A percentile compares a stretch with the other conserved stretches of the same genome.
Conservation (phyloP, 331 rosid genomes). For the Rosa hybrid region DNA sequence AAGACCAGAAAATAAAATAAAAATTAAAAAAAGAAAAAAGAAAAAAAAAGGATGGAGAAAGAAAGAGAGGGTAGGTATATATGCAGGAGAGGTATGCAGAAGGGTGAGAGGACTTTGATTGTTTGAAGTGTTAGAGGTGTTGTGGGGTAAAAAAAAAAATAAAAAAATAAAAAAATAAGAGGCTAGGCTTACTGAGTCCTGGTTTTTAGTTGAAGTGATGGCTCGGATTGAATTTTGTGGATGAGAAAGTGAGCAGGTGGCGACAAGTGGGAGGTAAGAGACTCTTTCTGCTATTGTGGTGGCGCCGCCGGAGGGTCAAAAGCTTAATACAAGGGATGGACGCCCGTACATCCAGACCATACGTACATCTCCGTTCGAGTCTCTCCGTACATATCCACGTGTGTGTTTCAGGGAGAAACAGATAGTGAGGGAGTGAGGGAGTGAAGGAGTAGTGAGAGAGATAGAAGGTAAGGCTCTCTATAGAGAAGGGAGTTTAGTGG, state of each 20-base stretch:
- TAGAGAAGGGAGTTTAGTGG: conserved; percentile 28
- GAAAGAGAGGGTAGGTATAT: conserved; percentile 20
- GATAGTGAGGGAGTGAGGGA: conserved; percentile 16
- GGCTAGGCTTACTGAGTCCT: conserved; percentile 44
- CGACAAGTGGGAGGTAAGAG: conserved; percentile 38
- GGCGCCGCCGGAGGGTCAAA: conserved; percentile 71
- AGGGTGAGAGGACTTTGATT: neutral
- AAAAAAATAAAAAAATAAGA: conserved; percentile 32
- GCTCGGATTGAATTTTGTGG: conserved; percentile 47
- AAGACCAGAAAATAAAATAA: neutral
- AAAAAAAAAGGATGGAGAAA: neutral
- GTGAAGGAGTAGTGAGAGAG: too few relatives aligned
- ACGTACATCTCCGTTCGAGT: neutral
- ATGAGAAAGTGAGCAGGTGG: conserved; percentile 42
- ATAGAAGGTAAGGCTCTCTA: conserved; percentile 18
- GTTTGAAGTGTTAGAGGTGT: conserved; percentile 45
- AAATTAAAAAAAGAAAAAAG: neutral
- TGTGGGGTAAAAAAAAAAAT: conserved; percentile 31
- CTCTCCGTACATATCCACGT: neutral
- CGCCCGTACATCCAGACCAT: conserved; percentile 31
- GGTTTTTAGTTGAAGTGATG: conserved; percentile 74
- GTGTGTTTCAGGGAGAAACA: neutral
- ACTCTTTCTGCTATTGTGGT: conserved; percentile 67
- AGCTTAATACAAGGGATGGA: conserved; percentile 29
- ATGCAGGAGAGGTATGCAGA: conserved; percentile 17